A percentile compares a stretch with the other conserved stretches of the same genome.
Conservation (phyloP, 768 basidiomycete species). For the Mrakia frigida region DNA sequence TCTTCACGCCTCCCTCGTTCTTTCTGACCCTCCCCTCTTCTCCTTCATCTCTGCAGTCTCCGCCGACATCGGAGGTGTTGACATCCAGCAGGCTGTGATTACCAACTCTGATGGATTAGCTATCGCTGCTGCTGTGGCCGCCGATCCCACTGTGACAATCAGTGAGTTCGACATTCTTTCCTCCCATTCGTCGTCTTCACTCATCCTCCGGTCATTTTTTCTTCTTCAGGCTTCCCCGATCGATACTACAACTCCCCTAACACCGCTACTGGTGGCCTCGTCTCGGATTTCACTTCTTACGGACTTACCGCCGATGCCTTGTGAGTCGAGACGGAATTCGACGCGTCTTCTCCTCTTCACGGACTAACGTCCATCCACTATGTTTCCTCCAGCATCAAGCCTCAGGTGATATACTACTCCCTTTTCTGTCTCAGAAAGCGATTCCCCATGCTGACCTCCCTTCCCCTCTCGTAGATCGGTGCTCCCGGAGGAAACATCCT, state of each 20-base stretch:
- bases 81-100: slow-evolving; percentile 1
- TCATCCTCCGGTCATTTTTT: not conserved
- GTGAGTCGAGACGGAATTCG: not conserved
- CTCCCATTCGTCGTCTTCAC: not conserved
- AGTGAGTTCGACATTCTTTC: not conserved
- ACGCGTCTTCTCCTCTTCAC: not conserved
- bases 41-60: not conserved
- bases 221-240: slow-evolving; percentile 11
- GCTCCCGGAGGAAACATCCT: slow-evolving; percentile 45
- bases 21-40: too few relatives aligned
- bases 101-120: slow-evolving; percentile 1
- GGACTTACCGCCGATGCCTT: slow-evolving; percentile 40
- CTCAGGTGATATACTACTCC: not conserved
- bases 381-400: not conserved
- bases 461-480: slow-evolving; percentile 47
- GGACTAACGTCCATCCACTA: too few relatives aligned
- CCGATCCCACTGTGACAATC: slow-evolving; percentile 16
- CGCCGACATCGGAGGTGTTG: slow-evolving; percentile 13
- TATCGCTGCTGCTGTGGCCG: slow-evolving; percentile 14
- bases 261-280: slow-evolving; percentile 52
- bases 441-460: slow-evolving; percentile 47
- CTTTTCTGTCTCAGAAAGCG: too few relatives aligned
- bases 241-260: slow-evolving; percentile 46
- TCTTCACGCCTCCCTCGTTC: too few relatives aligned
- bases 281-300: slow-evolving; percentile 48